Percentiles rank a stretch among this genome's conserved stretches.
Evolutionary conservation across 495 filamentous ascomycete genomes (phyloP).

Genomic region (Lophium mytilinum): DNA sequence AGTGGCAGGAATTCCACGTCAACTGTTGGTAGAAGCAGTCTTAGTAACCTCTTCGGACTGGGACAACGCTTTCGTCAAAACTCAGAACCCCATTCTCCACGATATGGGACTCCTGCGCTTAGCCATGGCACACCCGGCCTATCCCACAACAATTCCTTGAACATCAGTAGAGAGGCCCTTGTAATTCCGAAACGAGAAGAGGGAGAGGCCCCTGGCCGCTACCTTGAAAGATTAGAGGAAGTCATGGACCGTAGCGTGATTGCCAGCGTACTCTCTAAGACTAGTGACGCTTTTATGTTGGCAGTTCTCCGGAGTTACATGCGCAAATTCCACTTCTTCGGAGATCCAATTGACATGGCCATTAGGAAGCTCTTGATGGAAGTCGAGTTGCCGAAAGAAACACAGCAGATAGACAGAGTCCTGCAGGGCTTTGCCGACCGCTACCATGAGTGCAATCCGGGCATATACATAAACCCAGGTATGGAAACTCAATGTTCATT

Average conservation of each 20-base stretch:
- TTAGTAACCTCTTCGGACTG: conserved; percentile 77
- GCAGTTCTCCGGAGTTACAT: conserved; percentile 87
- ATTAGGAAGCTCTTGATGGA: conserved; percentile 94
- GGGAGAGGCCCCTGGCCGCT: conserved; percentile 82
- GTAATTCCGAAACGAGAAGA: conserved; percentile 73
- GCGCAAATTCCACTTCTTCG: conserved; percentile 87
- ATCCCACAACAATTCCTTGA: conserved; percentile 62
- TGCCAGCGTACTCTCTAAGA: conserved; percentile 73
- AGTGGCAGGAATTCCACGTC: conserved; percentile 68
- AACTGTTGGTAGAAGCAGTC: conserved; percentile 75
- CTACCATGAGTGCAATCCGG: conserved; percentile 97
- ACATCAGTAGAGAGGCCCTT: conserved; percentile 51
- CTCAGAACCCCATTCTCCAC: conserved; percentile 55
- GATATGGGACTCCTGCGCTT: conserved; percentile 54
- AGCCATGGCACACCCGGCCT: conserved; percentile 54
- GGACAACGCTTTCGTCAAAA: conserved; percentile 66
- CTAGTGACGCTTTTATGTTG: conserved; percentile 71
- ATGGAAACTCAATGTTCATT: conserved; percentile 21
- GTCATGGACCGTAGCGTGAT: conserved; percentile 69
- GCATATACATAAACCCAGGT: conserved; percentile 81
- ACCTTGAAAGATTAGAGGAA: conserved; percentile 73
- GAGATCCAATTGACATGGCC: conserved; percentile 96
- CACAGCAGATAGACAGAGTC: conserved; percentile 94
- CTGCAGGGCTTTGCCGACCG: conserved; percentile 91
- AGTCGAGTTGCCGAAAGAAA: conserved; percentile 91